Conservation (phyloP, 768 basidiomycete species). For the Suillus lakei region DNA sequence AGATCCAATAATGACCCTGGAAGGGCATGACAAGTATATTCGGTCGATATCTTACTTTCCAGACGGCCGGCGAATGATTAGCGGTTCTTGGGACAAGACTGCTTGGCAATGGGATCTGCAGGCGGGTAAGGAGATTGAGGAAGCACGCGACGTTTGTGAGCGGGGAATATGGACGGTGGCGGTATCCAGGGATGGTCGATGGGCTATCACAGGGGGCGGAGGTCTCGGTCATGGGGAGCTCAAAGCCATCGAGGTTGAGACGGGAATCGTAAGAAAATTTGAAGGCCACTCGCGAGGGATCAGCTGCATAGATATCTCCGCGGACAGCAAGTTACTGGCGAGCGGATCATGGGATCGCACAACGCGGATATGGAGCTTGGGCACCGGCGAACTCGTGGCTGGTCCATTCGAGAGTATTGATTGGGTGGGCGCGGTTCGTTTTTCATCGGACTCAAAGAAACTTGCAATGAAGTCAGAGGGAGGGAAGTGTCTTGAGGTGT, state of each 20-base stretch:
- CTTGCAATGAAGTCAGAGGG: background rate
- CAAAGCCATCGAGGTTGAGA: background rate
- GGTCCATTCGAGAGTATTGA: background rate
- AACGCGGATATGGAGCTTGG: background rate
- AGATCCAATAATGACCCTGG: background rate
- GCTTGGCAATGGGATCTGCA: background rate
- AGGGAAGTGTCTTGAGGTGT: constrained; percentile 2
- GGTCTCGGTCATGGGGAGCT: background rate
- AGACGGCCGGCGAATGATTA: background rate
- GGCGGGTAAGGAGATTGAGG: background rate
- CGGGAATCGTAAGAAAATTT: background rate
- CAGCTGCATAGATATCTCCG: background rate
- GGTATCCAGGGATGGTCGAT: constrained; percentile 1
- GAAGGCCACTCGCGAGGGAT: background rate
- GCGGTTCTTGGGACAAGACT: background rate
- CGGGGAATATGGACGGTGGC: too few relatives aligned
- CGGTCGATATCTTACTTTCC: background rate
- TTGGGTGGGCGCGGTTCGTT: background rate
- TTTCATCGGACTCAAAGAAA: background rate
- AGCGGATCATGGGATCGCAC: constrained; percentile 1
- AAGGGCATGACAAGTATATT: background rate
- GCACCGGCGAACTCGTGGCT: background rate
- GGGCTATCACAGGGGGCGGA: background rate
- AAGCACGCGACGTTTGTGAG: background rate
- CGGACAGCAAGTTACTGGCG: background rate